A percentile compares a stretch with the other conserved stretches of the same genome.
Conservation (phyloP, 2,329 filamentous ascomycete genomes). For the Colletotrichum somersetense region DNA sequence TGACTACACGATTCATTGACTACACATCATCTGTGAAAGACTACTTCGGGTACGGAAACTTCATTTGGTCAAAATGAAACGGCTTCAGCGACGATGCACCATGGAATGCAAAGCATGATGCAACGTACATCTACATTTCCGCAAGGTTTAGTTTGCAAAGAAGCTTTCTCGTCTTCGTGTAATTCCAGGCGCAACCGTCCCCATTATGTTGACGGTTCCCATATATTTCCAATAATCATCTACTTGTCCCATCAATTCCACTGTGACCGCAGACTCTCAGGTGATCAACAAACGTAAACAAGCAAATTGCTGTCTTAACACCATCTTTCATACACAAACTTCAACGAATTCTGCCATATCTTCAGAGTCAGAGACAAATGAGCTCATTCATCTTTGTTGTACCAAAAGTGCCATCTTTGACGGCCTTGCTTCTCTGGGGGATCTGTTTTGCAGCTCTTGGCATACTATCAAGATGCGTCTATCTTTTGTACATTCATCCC, state of each 20-base stretch:
- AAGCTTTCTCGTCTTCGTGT: too few relatives aligned
- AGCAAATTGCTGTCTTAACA: background rate
- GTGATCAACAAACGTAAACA: background rate
- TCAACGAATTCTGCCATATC: background rate
- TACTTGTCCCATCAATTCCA: fast-evolving
- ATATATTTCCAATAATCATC: background rate
- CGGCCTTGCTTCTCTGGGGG: background rate
- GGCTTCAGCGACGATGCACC: background rate
- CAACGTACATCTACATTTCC: too few relatives aligned
- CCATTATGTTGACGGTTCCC: too few relatives aligned
- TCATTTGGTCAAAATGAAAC: background rate
- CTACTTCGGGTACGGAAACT: background rate
- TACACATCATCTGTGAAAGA: background rate
- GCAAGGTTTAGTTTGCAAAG: too few relatives aligned
- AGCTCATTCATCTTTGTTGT: background rate
- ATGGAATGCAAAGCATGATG: background rate
- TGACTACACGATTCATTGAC: background rate
- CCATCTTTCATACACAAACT: background rate
- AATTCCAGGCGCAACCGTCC: too few relatives aligned
- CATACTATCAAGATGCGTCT: background rate
- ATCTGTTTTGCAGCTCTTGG: background rate
- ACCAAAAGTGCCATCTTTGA: background rate
- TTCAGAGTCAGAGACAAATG: background rate
- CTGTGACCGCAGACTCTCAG: too few relatives aligned
- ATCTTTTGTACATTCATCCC: background rate